Base-by-base conservation (phyloP, 352 stramenopile genomes). In the Hyaloperonospora brassicae region DNA sequence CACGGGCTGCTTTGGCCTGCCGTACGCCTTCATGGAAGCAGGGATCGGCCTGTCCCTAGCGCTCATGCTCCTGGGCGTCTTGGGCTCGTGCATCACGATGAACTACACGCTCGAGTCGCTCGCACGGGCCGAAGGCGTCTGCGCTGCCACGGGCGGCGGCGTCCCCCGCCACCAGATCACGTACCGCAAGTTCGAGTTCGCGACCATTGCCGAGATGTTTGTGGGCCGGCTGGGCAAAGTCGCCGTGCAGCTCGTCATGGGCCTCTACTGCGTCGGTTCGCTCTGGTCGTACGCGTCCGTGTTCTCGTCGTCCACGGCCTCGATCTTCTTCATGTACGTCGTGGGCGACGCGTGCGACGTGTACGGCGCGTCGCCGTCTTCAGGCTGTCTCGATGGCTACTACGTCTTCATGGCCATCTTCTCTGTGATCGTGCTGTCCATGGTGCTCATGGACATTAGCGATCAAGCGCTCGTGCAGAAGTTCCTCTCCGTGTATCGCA, bases 51-150 rank as follows among this genome's bases (percentile, higher is more conserved):
- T 93, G 47, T 76, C 71, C 17, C 62, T 77, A 8, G 52, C 53
- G 13, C 68, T 93, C 53, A 76, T 93, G 59, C 47, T 87, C 38
- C 46, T 80, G 13, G 80, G 83, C 47, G 75, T 86, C 25, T 14
- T 79, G 2, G 78, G 78, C 24, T 80, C 79, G 25, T 53, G 89
- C 13, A 46, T 93, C 42, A 89, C 83, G 22, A 93, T 93, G 83
- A 93, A 93, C 66, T 93, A 93, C 70, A 93, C 83, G 59, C 69
- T 93, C 47, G 83, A 93, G 55, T 86, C 80, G 7, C 64, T 93
- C 8, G 79, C 83, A 8, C 71, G 83, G 10, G 80, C 83, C 5
- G 80, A 93, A 55, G 83, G 83, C 25, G 83, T 93, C 13, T 81
- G 75, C 17, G 73, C 78, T 0, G 68, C 76, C 21, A 78, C 72